Base-by-base conservation (phyloP, 1,284 basidiomycete species). In the Neonothopanus nambi region DNA sequence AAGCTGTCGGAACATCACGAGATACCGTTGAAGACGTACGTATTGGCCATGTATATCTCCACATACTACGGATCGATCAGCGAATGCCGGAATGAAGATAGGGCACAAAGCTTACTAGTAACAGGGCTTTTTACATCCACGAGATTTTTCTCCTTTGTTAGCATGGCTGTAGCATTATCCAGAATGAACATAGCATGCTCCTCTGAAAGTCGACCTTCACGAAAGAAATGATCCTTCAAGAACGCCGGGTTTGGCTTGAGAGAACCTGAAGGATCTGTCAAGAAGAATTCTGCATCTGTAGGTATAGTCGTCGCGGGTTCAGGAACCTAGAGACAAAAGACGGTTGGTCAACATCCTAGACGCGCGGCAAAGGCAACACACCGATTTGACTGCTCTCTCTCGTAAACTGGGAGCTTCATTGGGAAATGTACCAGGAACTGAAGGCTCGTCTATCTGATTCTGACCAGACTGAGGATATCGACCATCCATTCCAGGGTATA, bases 21-120 rank as follows among this genome's bases (percentile, higher is more conserved):
- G 47, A 30, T 41, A 51, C 23, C 54, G 39, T 40, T 40, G 24
- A 58, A 30, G 48, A 74, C 91, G 73, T 73, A 96, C 93, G 73
- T 95, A 99, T 89, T 99, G 96, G 8, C 96, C 96, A 69, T 99
- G 96, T 51, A 98, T 95, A 75, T 99, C 96, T 47, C 95, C 95
- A 66, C 93, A 95, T 58, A 98, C 94, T 95, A 61, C 35, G 51
- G 42, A 36, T 47, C 47, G 49, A 55, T 45, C 47, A 46, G 42
- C 55, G 49, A n/a, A 49, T 24, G 40, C 54, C 15, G 41, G 24
- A 45, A n/a, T 44, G 46, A 57, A 33, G 55, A 42, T 30, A 24
- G 43, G 30, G 52, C 20, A 20, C 54, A 38, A 44, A 40, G 73
- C 91, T 63, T 63, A 95, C 93, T 93, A 45, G 95, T 98, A 56